Base-by-base conservation (phyloP, 1,284 basidiomycete genomes). In the Ganoderma multipileum region DNA sequence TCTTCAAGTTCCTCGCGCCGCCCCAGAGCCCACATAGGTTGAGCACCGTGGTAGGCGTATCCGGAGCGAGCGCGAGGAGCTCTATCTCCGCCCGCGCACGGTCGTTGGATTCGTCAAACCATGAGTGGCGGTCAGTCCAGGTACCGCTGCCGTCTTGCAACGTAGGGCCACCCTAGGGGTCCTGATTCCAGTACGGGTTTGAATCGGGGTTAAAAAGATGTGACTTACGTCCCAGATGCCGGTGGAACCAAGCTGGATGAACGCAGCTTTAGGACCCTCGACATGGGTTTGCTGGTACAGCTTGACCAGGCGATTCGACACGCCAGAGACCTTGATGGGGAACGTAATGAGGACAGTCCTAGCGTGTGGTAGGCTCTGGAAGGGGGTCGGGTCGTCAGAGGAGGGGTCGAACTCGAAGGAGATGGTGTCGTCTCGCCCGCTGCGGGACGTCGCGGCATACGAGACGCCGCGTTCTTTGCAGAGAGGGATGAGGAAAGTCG, bases 21-120 rank as follows among this genome's bases (percentile, higher is more conserved):
- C 90, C 89, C 87, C 88, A 91, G 3, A 92, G 80, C 0, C 90
- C 90, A 18, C 83, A 80, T n/a, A 91, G 84, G 73, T 91, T 84
- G 41, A 92, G 79, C 0, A 91, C 87, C 0, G 87, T 87, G 2
- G 86, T 84, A 0, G 78, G 83, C n/a, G 77, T 74, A 1, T 71
- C 68, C 3, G 81, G 79, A 5, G 83, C 81, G n/a, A 89, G 76
- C 2, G 78, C 76, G 5, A 91, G 80, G 14, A 91, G 80, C 76
- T 90, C 89, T 6, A 80, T 79, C 71, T 91, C 90, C 0, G 86
- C 85, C 14, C 75, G 77, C 33, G 84, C 85, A 16, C 89, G 80
- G 4, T 81, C 77, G 60, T 84, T 85, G 4, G 74, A 69, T 26
- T 66, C 74, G 63, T 80, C 78, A 74, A 82, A 80, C 18, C 82